A percentile compares a stretch with the other conserved stretches of the same genome.
These are phyloP conservation scores for Aspergillus glaucus DNA, from an alignment of 2,329 filamentous ascomycete species.

Conservation along the genomic window DNA sequence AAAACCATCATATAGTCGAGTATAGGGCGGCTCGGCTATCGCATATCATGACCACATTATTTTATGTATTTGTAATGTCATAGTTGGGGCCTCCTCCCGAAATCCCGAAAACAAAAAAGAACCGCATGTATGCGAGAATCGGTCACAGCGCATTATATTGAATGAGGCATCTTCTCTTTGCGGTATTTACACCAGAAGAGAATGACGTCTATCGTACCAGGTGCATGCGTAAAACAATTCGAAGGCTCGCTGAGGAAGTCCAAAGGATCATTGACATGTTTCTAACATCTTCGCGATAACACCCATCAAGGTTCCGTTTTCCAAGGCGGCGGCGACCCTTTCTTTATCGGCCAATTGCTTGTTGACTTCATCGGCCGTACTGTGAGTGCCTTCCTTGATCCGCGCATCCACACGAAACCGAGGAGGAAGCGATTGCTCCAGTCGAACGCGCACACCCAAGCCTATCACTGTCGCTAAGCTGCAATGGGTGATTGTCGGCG, in stretches of 20 bases:
- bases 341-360: constrained; percentile 97
- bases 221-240: not conserved
- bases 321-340: constrained; percentile 84
- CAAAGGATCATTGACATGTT: constrained; percentile 57
- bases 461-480: constrained; percentile 95
- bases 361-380: constrained; percentile 89
- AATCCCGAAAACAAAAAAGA: not conserved
- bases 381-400: constrained; percentile 95
- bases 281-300: constrained; percentile 92
- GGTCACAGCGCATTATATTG: not conserved
- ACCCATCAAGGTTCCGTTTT: constrained; percentile 83
- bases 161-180: not conserved
- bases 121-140: not conserved
- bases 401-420: constrained; percentile 87
- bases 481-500: constrained; percentile 94
- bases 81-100: constrained; percentile 3
- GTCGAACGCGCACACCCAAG: constrained; percentile 79
- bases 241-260: not conserved
- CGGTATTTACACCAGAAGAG: too few relatives aligned
- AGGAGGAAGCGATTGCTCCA: constrained; percentile 85
- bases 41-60: not conserved
- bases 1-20: constrained; percentile 9
- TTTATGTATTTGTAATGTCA: constrained; percentile 18
- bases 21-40: not conserved
- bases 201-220: not conserved